Percentiles rank a stretch among this genome's conserved stretches.
These are phyloP conservation scores for Sequoia sempervirens DNA, from an alignment of 75 land plant species.

Conservation along the genomic window DNA sequence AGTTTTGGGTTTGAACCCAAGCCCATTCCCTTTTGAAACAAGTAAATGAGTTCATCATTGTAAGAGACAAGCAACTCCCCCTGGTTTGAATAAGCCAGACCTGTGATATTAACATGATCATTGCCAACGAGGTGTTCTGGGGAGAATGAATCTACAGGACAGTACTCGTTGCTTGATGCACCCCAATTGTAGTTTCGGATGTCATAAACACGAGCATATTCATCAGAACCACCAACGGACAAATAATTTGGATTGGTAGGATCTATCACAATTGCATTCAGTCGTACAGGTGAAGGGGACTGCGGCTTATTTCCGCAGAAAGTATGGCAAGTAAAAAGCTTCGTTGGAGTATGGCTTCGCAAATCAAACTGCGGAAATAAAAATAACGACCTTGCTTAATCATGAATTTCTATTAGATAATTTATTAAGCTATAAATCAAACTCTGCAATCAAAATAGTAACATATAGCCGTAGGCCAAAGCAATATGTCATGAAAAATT, in stretches of 20 bases:
- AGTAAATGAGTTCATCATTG: too few species aligned
- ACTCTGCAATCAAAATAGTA: neutral
- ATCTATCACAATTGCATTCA: slow-evolving; percentile 76
- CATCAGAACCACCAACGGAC: slow-evolving; percentile 72
- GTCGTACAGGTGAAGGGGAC: slow-evolving; percentile 18
- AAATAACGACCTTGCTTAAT: neutral
- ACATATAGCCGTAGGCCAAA: neutral
- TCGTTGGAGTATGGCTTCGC: slow-evolving; percentile 38
- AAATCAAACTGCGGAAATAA: slow-evolving; percentile 65
- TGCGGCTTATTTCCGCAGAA: slow-evolving; percentile 17
- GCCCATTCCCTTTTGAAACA: too few species aligned
- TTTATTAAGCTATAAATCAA: neutral
- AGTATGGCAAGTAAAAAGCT: slow-evolving; percentile 51
- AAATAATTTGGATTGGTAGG: slow-evolving; percentile 65
- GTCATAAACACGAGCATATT: slow-evolving; percentile 82
- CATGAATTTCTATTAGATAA: neutral
- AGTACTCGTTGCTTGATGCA: slow-evolving; percentile 30
- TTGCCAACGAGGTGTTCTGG: slow-evolving; percentile 55
- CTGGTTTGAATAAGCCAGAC: slow-evolving; percentile 61
- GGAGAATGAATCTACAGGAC: slow-evolving; percentile 42
- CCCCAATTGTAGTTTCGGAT: slow-evolving; percentile 37
- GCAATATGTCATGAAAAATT: neutral
- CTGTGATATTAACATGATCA: slow-evolving; percentile 60
- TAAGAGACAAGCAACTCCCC: slow-evolving; percentile 19
- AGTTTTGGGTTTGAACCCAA: too few species aligned